Evolutionary conservation across 2,329 filamentous ascomycete genomes (phyloP).

Genomic region (Plectosphaerella cucumerina): DNA sequence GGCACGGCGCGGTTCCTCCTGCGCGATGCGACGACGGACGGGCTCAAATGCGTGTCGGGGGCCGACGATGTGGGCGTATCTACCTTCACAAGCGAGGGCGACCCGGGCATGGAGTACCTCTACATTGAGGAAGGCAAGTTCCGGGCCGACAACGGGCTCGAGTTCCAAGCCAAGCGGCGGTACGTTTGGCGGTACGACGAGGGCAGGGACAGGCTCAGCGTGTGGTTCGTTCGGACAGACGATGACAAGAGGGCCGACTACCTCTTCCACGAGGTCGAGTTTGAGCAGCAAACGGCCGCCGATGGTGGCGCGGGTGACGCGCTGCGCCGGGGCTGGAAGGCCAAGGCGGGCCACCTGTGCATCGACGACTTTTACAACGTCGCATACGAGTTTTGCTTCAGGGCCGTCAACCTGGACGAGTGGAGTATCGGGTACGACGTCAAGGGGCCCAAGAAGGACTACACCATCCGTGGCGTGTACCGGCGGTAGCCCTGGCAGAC

Average conservation of each 20-base stretch:
- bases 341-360: constrained; percentile 66
- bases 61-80: constrained; percentile 4
- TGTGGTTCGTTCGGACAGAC: constrained; percentile 69
- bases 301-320: constrained; percentile 12
- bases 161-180: constrained; percentile 57
- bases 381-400: constrained; percentile 62
- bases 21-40: constrained; percentile 53
- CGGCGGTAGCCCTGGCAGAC: constrained; percentile 23
- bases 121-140: constrained; percentile 68
- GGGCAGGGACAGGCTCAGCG: constrained; percentile 53
- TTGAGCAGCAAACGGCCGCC: constrained; percentile 33
- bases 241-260: constrained; percentile 63
- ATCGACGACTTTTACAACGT: constrained; percentile 69
- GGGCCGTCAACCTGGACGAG: constrained; percentile 48
- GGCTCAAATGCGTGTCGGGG: constrained; percentile 29
- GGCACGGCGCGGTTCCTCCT: constrained; percentile 64
- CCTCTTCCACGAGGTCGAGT: constrained; percentile 71
- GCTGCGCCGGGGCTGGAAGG: constrained; percentile 49
- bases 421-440: constrained; percentile 64
- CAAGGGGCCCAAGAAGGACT: constrained; percentile 70
- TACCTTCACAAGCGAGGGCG: constrained; percentile 13
- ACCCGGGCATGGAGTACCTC: constrained; percentile 55
- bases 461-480: constrained; percentile 55
- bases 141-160: constrained; percentile 48
- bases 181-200: constrained; percentile 73